Evolutionary conservation across 805 yeast genomes (phyloP).

Genomic region (Torulaspora maleeae): DNA sequence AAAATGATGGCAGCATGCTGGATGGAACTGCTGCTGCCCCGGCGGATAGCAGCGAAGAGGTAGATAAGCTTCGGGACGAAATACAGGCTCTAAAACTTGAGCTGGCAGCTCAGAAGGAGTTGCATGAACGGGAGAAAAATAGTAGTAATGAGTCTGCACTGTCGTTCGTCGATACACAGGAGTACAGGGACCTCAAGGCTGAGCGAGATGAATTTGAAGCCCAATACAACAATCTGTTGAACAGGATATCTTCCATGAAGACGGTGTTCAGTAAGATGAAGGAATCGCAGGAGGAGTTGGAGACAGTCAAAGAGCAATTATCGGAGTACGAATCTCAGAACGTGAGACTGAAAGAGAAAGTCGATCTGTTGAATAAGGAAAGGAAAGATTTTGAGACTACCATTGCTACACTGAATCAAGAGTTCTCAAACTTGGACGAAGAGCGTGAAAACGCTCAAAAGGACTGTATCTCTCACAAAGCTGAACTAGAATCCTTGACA

Average conservation of each 20-base stretch:
- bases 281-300: conserved; percentile 60
- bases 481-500: conserved; percentile 40
- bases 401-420: conserved; percentile 38
- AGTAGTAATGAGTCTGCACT: conserved; percentile 3
- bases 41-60: background rate
- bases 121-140: background rate
- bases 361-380: conserved; percentile 35
- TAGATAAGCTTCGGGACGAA: conserved; percentile 8
- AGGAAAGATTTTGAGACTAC: conserved; percentile 35
- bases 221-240: conserved; percentile 57
- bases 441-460: conserved; percentile 48
- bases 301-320: conserved; percentile 47
- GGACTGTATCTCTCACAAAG: conserved; percentile 48
- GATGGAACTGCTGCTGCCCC: background rate
- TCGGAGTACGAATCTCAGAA: conserved; percentile 44
- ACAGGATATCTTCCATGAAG: conserved; percentile 68
- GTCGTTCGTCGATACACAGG: background rate
- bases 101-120: conserved; percentile 3
- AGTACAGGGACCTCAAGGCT: conserved; percentile 35
- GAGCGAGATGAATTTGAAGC: conserved; percentile 56
- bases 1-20: background rate
- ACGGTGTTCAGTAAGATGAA: conserved; percentile 69
- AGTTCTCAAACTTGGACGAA: conserved; percentile 44
- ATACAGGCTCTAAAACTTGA: conserved; percentile 6
- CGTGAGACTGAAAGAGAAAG: conserved; percentile 34